phyloP scores from a whole-genome alignment of 2,329 filamentous ascomycete genomes.

The Lachnellula occidentalis region DNA sequence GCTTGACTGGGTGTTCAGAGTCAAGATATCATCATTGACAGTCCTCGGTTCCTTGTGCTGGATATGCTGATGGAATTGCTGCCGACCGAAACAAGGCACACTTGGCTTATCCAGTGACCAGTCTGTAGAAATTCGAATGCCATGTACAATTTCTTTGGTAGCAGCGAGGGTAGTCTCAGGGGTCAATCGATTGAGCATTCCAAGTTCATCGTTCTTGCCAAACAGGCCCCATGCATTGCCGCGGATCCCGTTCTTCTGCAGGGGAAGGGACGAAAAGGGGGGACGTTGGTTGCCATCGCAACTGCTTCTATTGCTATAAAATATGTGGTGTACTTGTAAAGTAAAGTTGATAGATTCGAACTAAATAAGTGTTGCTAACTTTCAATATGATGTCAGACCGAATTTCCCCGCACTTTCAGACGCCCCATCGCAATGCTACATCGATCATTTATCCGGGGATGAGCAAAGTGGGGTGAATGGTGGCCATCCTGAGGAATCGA shows the following conservation, averaged over 20 bases:
- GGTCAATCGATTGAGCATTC: slow-evolving; percentile 41
- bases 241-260: slow-evolving; percentile 36
- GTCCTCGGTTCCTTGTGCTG: slow-evolving; percentile 19
- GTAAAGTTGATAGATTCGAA: too few species aligned
- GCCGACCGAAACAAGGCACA: slow-evolving; percentile 28
- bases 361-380: too few species aligned
- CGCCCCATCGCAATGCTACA: too few species aligned
- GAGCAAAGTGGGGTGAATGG: too few species aligned
- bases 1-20: slow-evolving; percentile 41
- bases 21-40: slow-evolving; percentile 24
- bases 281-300: slow-evolving; percentile 10
- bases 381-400: too few species aligned
- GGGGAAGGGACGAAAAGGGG: slow-evolving; percentile 38
- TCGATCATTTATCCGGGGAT: too few species aligned
- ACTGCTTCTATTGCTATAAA: neutral
- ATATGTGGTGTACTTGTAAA: too few species aligned
- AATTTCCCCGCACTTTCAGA: too few species aligned
- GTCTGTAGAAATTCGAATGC: slow-evolving; percentile 38
- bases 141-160: slow-evolving; percentile 36
- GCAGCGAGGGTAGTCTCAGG: slow-evolving; percentile 36
- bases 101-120: slow-evolving; percentile 14
- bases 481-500: too few species aligned
- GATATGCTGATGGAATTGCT: slow-evolving; percentile 26
- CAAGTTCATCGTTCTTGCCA: slow-evolving; percentile 39
- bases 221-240: slow-evolving; percentile 41